Evolutionary conservation across 805 yeast species (phyloP).

Genomic region (Starmerella floricola): DNA sequence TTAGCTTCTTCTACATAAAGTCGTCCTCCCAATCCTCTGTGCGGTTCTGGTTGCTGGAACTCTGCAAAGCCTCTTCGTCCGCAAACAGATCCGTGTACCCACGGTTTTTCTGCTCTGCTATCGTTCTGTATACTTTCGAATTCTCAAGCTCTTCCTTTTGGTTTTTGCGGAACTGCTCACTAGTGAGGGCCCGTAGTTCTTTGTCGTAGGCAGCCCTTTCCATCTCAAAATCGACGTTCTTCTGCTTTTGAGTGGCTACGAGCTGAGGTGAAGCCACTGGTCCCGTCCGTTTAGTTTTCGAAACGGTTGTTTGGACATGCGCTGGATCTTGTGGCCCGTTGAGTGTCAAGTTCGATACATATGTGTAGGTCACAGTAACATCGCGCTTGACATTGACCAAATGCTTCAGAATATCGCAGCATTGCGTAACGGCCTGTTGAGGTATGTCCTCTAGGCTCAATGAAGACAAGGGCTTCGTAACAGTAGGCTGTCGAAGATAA

Average conservation of each 20-base stretch:
- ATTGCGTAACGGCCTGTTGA: slow-evolving; percentile 39
- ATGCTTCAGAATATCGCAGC: slow-evolving; percentile 52
- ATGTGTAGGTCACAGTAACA: slow-evolving; percentile 1
- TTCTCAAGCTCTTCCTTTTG: slow-evolving; percentile 33
- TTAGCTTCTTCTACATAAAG: slow-evolving; percentile 36
- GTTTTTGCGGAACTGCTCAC: slow-evolving; percentile 30
- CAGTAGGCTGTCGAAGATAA: slow-evolving; percentile 47
- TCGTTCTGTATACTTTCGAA: slow-evolving; percentile 22
- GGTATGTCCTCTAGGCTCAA: slow-evolving; percentile 39
- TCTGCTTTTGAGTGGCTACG: background rate
- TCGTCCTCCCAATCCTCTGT: slow-evolving; percentile 48
- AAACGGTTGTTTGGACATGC: background rate
- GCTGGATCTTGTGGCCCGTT: background rate
- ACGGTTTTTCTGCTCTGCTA: slow-evolving; percentile 31
- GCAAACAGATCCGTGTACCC: slow-evolving; percentile 39
- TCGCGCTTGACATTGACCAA: slow-evolving; percentile 6
- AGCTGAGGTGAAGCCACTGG: slow-evolving; percentile 13
- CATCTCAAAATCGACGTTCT: slow-evolving; percentile 9
- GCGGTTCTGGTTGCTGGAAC: slow-evolving; percentile 37
- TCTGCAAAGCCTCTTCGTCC: slow-evolving; percentile 36
- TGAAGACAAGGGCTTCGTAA: slow-evolving; percentile 23
- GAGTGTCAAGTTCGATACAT: slow-evolving; percentile 28
- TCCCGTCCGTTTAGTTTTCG: background rate
- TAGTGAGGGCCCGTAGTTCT: slow-evolving; percentile 26
- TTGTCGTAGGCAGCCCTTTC: slow-evolving; percentile 30